Base-by-base conservation (phyloP, 805 yeast species). In the Nakazawaea ernobii region DNA sequence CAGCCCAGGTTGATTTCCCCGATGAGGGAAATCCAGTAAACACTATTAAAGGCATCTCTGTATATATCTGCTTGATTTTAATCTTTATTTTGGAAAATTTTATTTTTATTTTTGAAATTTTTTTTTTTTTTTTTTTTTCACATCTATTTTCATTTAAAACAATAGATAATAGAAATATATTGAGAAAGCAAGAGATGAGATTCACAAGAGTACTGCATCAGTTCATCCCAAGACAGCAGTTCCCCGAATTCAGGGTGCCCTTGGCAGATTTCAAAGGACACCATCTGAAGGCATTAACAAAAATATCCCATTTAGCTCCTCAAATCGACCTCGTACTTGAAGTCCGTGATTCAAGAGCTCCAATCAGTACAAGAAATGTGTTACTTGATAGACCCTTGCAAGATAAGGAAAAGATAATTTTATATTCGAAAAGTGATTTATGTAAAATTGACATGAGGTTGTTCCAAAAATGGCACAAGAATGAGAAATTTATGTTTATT, bases 251-350 rank as follows among this genome's bases (percentile, higher is more conserved):
- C 60, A 78, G 79, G 43, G 76, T 90, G 11, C 71, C 81, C 1
- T 65, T 84, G 17, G 80, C 94, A 1, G 90, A 86, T 61, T 89
- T 89, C 66, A 88, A 88, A 56, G 97, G 97, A 10, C 97, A 91
- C 60, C 98, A 92, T 57, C 79, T 80, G 51, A 82, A 80, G 51
- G 96, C 97, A 0, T 68, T 92, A 28, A 75, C 79, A 41, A 74
- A 68, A 51, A 79, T 91, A 68, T 74, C 80, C 11, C 78, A 75
- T 33, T 61, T 88, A 29, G 79, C 92, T 1, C 90, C 94, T 3
- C 91, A 87, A 55, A 71, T 90, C 14, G 96, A 92, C 59, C 63
- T 89, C 40, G 77, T 94, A 2, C 63, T 92, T 6, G 99, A 94
- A 58, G 75, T 94, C 8, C 67, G 98, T 58, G 99, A 94, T 61